Evolutionary conservation across 768 basidiomycete genomes (phyloP).

Genomic region (Suillus decipiens): DNA sequence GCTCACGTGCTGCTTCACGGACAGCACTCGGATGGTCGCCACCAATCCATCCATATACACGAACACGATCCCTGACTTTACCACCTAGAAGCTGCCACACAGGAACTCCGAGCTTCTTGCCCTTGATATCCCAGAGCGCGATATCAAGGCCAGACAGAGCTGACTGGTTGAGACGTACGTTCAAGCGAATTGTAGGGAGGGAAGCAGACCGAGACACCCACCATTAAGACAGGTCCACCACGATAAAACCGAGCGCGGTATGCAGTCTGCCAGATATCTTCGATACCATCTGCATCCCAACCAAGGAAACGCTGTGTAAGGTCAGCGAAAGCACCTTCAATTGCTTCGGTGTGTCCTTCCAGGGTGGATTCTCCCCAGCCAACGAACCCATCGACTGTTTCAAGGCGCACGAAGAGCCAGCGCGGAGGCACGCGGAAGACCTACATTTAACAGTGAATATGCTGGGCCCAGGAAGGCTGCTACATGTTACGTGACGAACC

Average conservation of each 20-base stretch:
- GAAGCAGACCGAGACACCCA: conserved; percentile 15
- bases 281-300: conserved; percentile 63
- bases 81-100: conserved; percentile 71
- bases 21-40: conserved; percentile 51
- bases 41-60: conserved; percentile 61
- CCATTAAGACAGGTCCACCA: conserved; percentile 73
- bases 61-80: conserved; percentile 59
- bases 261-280: conserved; percentile 72
- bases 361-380: conserved; percentile 80
- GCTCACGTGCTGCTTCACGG: conserved; percentile 47
- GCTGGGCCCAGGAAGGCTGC: not conserved
- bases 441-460: conserved; percentile 26
- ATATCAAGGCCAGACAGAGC: conserved; percentile 66
- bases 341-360: conserved; percentile 71
- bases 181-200: not conserved
- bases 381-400: conserved; percentile 59
- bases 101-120: conserved; percentile 69
- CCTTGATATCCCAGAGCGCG: conserved; percentile 77
- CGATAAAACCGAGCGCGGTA: conserved; percentile 73
- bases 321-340: conserved; percentile 66
- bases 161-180: conserved; percentile 33
- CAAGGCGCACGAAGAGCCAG: conserved; percentile 75
- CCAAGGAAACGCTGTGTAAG: conserved; percentile 61
- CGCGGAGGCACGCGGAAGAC: conserved; percentile 69
- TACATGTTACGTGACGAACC: conserved; percentile 13